Base-by-base conservation (phyloP, 73 alveolate species). In the Paramecium primaurelia region DNA sequence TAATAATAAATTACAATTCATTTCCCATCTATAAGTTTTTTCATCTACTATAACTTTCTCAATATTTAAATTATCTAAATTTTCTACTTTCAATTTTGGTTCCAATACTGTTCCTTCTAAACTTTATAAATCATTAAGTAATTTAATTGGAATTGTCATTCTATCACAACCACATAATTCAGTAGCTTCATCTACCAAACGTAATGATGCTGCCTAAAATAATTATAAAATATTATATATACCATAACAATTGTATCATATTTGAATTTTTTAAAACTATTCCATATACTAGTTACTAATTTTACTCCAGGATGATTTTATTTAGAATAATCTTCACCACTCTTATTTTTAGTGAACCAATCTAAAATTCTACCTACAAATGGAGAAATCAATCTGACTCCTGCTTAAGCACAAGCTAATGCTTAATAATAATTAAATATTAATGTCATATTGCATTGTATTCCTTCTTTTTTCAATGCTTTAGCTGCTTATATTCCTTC, bases 341-440 rank as follows among this genome's bases (percentile, higher is more conserved):
- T 92, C 6, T 28, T 25, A 58, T 87, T 90, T 58, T 95, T 91
- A 28, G 68, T 58, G 86, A 49, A 92, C 95, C 95, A 95, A 86
- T 96, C 98, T 22, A 94, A 86, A 47, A 96, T 94, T 68, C 98
- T 88, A 8, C 98, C 98, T 1, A 96, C 98, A 71, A 94, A 96
- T 45, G 98, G 98, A 18, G 97, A 92, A 71, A 96, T 95, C 11
- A 94, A 93, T 59, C 93, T 93, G 30, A 86, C 98, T 25, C 94
- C 95, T 32, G 98, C 98, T 69, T 96, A 96, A 40, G 98, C 98
- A 69, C 97, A 94, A 4, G 98, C 98, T 8, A 96, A 87, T 6
- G 97, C 97, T 77, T 96, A 94, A 59, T 71, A 26, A 75, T 87
- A 89, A 58, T 64, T 64, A 93, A 96, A 96, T 30, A 96, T 84